These are phyloP conservation scores for Botrytis sinoallii DNA, from an alignment of 2,329 filamentous ascomycete species.

Conservation along the genomic window DNA sequence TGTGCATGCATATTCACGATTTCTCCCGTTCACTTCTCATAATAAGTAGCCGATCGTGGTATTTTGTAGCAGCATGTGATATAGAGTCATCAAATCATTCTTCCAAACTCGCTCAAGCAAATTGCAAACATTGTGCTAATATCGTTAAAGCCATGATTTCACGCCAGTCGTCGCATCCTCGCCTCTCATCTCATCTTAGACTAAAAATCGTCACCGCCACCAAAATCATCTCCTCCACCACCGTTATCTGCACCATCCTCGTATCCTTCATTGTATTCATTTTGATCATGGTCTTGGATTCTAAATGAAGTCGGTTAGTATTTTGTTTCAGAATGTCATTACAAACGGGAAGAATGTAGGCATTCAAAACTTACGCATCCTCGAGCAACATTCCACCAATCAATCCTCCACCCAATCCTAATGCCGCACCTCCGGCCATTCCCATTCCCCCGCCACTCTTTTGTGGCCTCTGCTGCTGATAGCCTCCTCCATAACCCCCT, in stretches of 20 bases:
- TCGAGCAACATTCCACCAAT: conserved; percentile 73
- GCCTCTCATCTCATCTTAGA: conserved; percentile 41
- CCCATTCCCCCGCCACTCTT: conserved; percentile 56
- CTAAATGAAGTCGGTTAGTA: conserved; percentile 7
- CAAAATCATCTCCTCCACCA: conserved; percentile 29
- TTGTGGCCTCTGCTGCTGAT: conserved; percentile 40
- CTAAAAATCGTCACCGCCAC: conserved; percentile 19
- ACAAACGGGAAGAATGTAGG: background rate
- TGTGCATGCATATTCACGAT: too few relatives aligned
- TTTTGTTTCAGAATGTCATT: background rate
- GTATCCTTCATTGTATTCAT: conserved; percentile 54
- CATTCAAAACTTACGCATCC: conserved; percentile 45
- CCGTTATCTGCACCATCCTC: conserved; percentile 23
- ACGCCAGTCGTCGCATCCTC: conserved; percentile 33
- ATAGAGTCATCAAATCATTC: background rate
- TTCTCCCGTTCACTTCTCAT: background rate
- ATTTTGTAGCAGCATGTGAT: background rate
- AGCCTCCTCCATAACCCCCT: conserved; percentile 35
- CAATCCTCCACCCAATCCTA: conserved; percentile 79
- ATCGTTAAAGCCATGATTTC: background rate
- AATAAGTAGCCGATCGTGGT: background rate
- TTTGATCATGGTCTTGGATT: conserved; percentile 59
- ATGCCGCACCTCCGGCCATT: conserved; percentile 67
- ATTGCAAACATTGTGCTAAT: background rate
- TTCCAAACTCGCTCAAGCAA: background rate